Percentiles rank a stretch among this genome's conserved stretches.
Evolutionary conservation across 257 asterid species (phyloP).

Genomic region (Fraxinus quadrangulata): DNA sequence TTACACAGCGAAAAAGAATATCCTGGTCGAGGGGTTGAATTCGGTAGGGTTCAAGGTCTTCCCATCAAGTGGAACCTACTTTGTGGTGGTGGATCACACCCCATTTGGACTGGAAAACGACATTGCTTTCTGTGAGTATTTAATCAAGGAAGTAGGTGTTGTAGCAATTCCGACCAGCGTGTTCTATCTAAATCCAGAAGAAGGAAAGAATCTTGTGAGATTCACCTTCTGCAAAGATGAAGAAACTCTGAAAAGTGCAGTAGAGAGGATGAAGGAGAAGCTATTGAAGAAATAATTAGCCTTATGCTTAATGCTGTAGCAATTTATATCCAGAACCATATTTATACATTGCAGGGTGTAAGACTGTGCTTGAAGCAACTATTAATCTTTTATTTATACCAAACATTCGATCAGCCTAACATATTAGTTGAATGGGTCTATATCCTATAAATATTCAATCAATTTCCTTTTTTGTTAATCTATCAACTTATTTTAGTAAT

Average conservation of each 20-base stretch:
- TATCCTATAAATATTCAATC: too few relatives aligned
- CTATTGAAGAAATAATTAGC: conserved; percentile 39
- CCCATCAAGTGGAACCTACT: conserved; percentile 94
- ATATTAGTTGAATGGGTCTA: too few relatives aligned
- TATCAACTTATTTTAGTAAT: too few relatives aligned
- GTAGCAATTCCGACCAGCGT: conserved; percentile 95
- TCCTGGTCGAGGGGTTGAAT: conserved; percentile 80
- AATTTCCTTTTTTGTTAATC: too few relatives aligned
- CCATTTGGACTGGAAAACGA: conserved; percentile 80
- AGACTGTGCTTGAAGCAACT: not conserved
- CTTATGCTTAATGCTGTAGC: not conserved
- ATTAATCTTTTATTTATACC: not conserved
- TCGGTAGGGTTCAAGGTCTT: conserved; percentile 79
- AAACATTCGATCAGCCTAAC: too few relatives aligned
- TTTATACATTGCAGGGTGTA: not conserved
- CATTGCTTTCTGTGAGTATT: conserved; percentile 81
- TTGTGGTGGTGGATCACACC: conserved; percentile 86
- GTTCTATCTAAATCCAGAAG: conserved; percentile 83
- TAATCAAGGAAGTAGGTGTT: conserved; percentile 92
- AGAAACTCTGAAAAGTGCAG: conserved; percentile 63
- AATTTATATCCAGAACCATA: not conserved
- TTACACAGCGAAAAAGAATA: conserved; percentile 65
- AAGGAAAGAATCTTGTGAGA: conserved; percentile 93
- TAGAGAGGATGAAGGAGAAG: conserved; percentile 67
- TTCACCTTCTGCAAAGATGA: conserved; percentile 97